Conservation (phyloP, 495 filamentous ascomycete species). For the Apodospora peruviana region DNA sequence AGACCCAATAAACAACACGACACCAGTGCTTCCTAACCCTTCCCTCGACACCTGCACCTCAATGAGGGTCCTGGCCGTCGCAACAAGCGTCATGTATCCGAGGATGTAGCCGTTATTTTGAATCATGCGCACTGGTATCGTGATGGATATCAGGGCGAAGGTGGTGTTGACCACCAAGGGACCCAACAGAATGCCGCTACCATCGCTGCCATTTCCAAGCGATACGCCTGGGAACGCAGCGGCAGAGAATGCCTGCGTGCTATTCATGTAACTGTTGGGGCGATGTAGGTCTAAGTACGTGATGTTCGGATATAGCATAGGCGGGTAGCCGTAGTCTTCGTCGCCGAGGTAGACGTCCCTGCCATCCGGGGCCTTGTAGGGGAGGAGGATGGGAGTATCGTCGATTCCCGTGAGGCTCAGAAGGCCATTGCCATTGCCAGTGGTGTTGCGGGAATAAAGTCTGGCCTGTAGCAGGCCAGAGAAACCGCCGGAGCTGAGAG, state of each 20-base stretch:
- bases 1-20: constrained; percentile 64
- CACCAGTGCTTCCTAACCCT: constrained; percentile 62
- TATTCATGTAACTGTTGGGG: constrained; percentile 27
- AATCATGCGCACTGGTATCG: constrained; percentile 66
- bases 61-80: constrained; percentile 55
- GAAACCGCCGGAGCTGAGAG: constrained; percentile 47
- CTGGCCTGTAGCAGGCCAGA: constrained; percentile 59
- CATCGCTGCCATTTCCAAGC: constrained; percentile 42
- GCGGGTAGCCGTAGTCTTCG: constrained; percentile 55
- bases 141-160: constrained; percentile 75
- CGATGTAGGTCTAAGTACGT: constrained; percentile 47
- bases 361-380: constrained; percentile 53
- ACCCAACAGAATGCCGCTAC: constrained; percentile 57
- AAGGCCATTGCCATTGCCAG: constrained; percentile 45
- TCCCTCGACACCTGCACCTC: constrained; percentile 54
- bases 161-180: constrained; percentile 62
- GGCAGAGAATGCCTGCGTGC: constrained; percentile 35
- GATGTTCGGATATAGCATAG: constrained; percentile 67
- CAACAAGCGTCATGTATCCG: constrained; percentile 69
- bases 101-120: constrained; percentile 53
- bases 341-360: constrained; percentile 53
- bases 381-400: constrained; percentile 43
- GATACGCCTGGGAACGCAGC: constrained; percentile 44
- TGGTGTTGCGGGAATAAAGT: constrained; percentile 59
- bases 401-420: constrained; percentile 53